phyloP scores from a whole-genome alignment of 208 protist species.

The Wallacemonas rigidus region DNA sequence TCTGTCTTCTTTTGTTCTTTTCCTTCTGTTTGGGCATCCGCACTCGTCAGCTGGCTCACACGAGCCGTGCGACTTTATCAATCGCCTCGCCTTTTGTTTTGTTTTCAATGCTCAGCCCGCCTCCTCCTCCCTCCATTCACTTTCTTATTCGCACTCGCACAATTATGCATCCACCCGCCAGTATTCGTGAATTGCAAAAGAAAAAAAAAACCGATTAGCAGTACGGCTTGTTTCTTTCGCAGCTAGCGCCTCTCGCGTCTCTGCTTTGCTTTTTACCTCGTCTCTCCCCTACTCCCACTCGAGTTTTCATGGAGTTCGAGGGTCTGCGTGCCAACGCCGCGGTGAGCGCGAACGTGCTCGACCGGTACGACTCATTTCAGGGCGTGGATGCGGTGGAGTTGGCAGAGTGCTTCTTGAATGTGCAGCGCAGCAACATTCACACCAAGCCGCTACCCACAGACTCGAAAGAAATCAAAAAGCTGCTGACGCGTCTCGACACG shows the following conservation, averaged over 20 bases:
- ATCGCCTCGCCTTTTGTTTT: no score
- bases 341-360: slow-evolving; percentile 55
- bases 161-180: no score
- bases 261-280: background rate
- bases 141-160: no score
- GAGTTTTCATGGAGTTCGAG: slow-evolving; percentile 20
- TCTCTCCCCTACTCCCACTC: background rate
- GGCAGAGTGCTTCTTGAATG: slow-evolving; percentile 56
- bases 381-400: slow-evolving; percentile 34
- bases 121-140: no score
- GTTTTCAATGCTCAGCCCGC: no score
- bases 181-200: no score
- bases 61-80: no score
- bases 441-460: slow-evolving; percentile 57
- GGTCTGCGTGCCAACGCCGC: slow-evolving; percentile 27
- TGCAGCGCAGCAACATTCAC: slow-evolving; percentile 66
- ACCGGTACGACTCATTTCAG: slow-evolving; percentile 23
- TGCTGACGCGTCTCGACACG: slow-evolving; percentile 48
- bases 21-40: no score
- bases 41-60: no score
- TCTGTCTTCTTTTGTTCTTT: no score
- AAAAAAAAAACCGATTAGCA: no score
- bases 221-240: no score
- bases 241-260: background rate
- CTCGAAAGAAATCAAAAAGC: slow-evolving; percentile 67